Conservation (phyloP, 225 moss, liverwort and hornwort species). For the Marchantia paleacea region DNA sequence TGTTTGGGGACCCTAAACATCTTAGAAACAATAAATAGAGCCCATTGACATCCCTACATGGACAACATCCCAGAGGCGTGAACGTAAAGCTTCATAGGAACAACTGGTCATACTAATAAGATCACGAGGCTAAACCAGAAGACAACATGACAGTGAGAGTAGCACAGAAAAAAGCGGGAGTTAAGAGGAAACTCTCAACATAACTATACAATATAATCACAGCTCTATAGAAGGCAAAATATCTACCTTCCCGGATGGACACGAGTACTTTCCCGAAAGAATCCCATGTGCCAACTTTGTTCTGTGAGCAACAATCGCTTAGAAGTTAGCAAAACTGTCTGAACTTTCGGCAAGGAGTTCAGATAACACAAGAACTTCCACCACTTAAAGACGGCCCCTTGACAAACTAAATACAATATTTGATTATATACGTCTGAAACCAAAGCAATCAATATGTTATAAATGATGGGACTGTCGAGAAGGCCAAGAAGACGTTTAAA, state of each 20-base stretch:
- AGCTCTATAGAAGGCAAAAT: neutral
- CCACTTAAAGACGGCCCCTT: neutral
- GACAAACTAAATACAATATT: neutral
- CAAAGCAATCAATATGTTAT: neutral
- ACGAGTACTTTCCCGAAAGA: conserved; percentile 89
- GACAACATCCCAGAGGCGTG: neutral
- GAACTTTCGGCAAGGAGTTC: neutral
- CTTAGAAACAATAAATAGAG: neutral
- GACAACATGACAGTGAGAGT: neutral
- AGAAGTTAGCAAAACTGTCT: neutral
- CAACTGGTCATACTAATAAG: neutral
- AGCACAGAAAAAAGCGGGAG: neutral
- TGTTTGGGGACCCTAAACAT: neutral
- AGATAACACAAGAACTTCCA: neutral
- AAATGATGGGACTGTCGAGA: neutral
- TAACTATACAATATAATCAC: neutral
- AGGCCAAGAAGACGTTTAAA: too few relatives aligned
- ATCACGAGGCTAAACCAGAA: neutral
- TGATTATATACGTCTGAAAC: neutral
- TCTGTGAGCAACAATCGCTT: conserved; percentile 43
- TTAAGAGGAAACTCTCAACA: neutral
- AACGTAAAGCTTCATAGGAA: neutral
- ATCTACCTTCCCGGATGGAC: conserved; percentile 66
- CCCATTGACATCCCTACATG: neutral
- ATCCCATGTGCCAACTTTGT: conserved; percentile 96